Evolutionary conservation across 1,284 basidiomycete genomes (phyloP).

Genomic region (Melampsora americana): DNA sequence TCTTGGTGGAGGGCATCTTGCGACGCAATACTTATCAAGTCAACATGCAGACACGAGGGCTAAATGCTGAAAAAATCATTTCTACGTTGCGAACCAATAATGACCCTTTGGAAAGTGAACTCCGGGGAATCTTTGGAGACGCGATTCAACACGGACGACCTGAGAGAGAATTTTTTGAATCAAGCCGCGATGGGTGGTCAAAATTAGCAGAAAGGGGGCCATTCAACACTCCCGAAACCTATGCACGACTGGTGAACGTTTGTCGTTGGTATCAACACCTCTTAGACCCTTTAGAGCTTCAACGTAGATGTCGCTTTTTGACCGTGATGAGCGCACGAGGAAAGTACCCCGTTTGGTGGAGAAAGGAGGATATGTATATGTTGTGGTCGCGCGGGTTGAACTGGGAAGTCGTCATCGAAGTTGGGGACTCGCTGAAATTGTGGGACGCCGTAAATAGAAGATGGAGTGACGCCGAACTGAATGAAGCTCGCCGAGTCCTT

Average conservation of each 20-base stretch:
- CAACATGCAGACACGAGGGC: neutral
- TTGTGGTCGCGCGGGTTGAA: neutral
- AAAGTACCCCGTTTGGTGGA: neutral
- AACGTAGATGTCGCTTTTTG: neutral
- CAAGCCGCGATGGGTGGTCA: neutral
- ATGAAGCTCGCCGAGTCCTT: neutral
- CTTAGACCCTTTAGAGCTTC: neutral
- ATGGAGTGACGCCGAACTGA: neutral
- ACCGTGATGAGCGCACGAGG: neutral
- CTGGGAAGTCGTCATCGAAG: neutral
- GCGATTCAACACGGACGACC: neutral
- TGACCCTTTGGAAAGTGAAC: neutral
- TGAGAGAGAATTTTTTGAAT: neutral
- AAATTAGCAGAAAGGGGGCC: neutral
- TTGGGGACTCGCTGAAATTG: neutral
- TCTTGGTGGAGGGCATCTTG: neutral
- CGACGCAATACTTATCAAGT: constrained; percentile 8
- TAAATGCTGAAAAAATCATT: neutral
- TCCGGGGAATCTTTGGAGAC: neutral
- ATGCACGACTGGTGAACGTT: neutral
- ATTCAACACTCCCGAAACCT: neutral
- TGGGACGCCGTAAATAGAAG: neutral
- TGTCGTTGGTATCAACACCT: constrained; percentile 2
- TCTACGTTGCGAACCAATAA: neutral
- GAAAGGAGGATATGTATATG: constrained; percentile 1